A percentile compares a stretch with the other conserved stretches of the same genome.
Evolutionary conservation across 257 asterid genomes (phyloP).

Genomic region (Gynochthodes officinalis): DNA sequence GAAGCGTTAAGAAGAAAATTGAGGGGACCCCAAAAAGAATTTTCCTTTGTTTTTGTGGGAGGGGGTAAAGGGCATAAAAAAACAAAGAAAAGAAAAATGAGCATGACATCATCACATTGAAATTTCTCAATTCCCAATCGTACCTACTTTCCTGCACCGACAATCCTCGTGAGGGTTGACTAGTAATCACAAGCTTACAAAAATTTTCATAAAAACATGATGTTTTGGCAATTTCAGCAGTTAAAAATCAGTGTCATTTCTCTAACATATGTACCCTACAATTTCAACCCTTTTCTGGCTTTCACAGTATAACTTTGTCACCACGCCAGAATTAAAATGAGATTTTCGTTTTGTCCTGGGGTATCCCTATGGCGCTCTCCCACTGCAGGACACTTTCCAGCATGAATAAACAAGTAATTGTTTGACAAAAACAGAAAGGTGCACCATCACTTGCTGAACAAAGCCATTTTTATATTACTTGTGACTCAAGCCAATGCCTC

Average conservation of each 20-base stretch:
- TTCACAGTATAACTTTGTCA: slow-evolving; percentile 10
- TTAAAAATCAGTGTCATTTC: slow-evolving; percentile 5
- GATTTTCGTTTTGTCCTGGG: slow-evolving; percentile 1
- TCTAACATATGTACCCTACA: neutral
- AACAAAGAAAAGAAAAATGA: too few species aligned
- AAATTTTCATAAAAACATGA: neutral
- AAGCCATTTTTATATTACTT: slow-evolving; percentile 19
- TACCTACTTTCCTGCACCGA: slow-evolving; percentile 17
- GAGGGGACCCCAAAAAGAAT: too few species aligned
- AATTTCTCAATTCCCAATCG: neutral
- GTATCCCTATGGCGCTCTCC: too few species aligned
- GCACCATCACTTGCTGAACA: slow-evolving; percentile 2
- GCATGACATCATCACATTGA: neutral
- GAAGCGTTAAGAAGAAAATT: too few species aligned
- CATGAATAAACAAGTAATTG: neutral
- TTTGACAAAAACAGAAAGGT: slow-evolving; percentile 12
- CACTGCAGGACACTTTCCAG: too few species aligned
- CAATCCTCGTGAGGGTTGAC: slow-evolving; percentile 21
- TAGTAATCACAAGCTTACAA: slow-evolving; percentile 7
- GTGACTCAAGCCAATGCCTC: slow-evolving; percentile 14
- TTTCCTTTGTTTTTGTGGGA: too few species aligned
- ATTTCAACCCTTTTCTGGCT: slow-evolving; percentile 2
- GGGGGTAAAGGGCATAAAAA: too few species aligned
- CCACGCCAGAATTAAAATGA: neutral
- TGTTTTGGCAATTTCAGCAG: slow-evolving; percentile 13